Evolutionary conservation across 345 rosid genomes (phyloP).

Genomic region (Eucalyptus cloeziana): DNA sequence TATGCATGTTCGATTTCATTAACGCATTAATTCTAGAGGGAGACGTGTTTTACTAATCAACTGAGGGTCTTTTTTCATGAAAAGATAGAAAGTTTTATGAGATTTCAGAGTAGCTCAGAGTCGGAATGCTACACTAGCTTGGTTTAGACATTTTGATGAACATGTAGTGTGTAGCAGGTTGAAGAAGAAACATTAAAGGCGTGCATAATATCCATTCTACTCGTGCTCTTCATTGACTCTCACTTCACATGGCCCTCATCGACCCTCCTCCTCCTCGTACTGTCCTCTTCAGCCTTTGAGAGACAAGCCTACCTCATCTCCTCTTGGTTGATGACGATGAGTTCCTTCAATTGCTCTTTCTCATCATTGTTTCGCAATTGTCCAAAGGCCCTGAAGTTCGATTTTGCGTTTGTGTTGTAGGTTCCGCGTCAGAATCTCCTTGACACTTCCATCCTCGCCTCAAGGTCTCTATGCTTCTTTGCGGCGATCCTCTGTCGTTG

Average conservation of each 20-base stretch:
- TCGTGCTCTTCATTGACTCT: fast-evolving
- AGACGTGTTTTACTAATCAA: no score
- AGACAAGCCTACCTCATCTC: not conserved
- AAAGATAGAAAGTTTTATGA: no score
- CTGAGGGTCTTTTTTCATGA: no score
- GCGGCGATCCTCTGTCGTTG: not conserved
- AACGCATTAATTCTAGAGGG: no score
- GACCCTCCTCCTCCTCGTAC: not conserved
- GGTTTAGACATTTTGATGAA: no score
- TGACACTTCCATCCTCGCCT: not conserved
- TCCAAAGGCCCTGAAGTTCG: no score
- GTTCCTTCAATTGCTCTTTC: not conserved
- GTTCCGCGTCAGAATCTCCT: no score
- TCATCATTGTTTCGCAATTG: no score
- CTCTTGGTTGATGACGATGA: not conserved
- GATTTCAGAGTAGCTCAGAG: no score
- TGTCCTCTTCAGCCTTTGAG: not conserved
- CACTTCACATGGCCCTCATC: not conserved
- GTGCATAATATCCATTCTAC: fast-evolving
- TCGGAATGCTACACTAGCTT: not conserved
- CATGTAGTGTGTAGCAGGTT: fast-evolving
- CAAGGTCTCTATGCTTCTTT: not conserved
- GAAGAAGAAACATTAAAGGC: no score
- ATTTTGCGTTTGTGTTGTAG: no score
- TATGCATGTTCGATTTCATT: no score